Evolutionary conservation across 495 filamentous ascomycete genomes (phyloP), one percentile per base, ranked within the genome.

Genomic region (Pyrenopolyporus hunteri): DNA sequence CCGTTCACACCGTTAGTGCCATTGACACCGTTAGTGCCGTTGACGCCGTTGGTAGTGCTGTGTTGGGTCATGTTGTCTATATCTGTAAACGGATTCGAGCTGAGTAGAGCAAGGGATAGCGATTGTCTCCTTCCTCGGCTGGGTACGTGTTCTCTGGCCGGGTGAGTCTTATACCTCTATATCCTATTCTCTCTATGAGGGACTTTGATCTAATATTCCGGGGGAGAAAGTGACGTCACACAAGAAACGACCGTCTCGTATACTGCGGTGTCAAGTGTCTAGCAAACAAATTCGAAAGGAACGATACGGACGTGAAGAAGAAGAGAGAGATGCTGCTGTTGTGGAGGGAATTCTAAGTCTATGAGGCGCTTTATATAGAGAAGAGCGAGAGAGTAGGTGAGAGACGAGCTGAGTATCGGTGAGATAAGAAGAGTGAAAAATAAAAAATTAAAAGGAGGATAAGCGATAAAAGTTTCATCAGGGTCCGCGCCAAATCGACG

Each of bases 171-270:
- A 40, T 40, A 40, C 32, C 16, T 13, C n/a, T n/a, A n/a, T n/a
- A n/a, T 36, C 20, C 37, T 40, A 40, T 20, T 11, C n/a, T 16
- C 17, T 42, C 11, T 23, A 49, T 49, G 45, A 49, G 29, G 29
- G 45, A 49, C 29, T 49, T 49, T 49, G 45, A 20, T 57, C 23
- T 31, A 11, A 17, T 45, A 22, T 37, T 29, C 25, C 11, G 6
- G 6, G 5, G 31, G 17, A 20, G 28, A 56, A 32, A 58, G 9
- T 63, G 59, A 63, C 59, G 59, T 63, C 59, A 57, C 51, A 29
- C 43, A n/a, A 6, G 2, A 53, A 31, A 46, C 8, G 48, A 47
- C 14, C 19, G 46, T 13, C 19, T 14, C 14, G 7, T 13, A n/a
- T 25, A 32, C 40, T 57, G 43, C 53, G 43, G 29, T 57, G 47